These are phyloP conservation scores for Xylaria hypoxylon DNA, from an alignment of 2,329 filamentous ascomycete species.

Conservation along the genomic window DNA sequence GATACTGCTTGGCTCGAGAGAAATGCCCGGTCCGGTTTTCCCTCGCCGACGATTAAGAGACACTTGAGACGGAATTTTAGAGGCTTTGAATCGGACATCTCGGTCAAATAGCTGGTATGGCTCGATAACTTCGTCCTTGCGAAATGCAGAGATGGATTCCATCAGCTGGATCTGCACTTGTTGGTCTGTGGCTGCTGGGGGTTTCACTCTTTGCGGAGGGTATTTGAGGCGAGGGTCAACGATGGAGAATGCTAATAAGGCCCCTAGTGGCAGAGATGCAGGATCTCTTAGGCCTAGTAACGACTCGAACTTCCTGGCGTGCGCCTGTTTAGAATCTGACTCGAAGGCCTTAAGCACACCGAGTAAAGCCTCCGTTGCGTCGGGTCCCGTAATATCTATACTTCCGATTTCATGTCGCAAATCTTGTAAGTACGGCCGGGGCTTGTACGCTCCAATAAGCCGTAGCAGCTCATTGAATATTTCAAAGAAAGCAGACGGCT, in stretches of 20 bases:
- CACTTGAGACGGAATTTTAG: conserved; percentile 78
- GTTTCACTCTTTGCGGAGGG: conserved; percentile 71
- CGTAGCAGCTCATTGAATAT: conserved; percentile 72
- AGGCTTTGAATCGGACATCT: conserved; percentile 71
- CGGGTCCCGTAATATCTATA: conserved; percentile 72
- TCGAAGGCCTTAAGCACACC: conserved; percentile 70
- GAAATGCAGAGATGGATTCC: conserved; percentile 74
- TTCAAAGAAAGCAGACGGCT: conserved; percentile 82
- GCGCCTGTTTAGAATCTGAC: conserved; percentile 52
- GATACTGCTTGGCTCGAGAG: conserved; percentile 65
- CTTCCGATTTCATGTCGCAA: conserved; percentile 75
- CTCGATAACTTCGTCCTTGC: conserved; percentile 65
- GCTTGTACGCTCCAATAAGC: conserved; percentile 69
- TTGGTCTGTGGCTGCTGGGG: conserved; percentile 50
- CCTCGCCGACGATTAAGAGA: conserved; percentile 82
- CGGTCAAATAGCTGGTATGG: conserved; percentile 75
- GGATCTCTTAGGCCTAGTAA: conserved; percentile 73
- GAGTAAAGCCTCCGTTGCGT: conserved; percentile 81
- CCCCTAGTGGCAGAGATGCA: conserved; percentile 74
- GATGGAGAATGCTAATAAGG: conserved; percentile 77
- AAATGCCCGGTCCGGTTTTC: conserved; percentile 70
- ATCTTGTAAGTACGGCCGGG: conserved; percentile 73
- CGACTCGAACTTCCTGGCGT: conserved; percentile 62
- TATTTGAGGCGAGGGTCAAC: conserved; percentile 84
- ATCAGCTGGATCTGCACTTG: conserved; percentile 57